phyloP scores from a whole-genome alignment of 441 rosid genomes.

The Biscutella laevigata region DNA sequence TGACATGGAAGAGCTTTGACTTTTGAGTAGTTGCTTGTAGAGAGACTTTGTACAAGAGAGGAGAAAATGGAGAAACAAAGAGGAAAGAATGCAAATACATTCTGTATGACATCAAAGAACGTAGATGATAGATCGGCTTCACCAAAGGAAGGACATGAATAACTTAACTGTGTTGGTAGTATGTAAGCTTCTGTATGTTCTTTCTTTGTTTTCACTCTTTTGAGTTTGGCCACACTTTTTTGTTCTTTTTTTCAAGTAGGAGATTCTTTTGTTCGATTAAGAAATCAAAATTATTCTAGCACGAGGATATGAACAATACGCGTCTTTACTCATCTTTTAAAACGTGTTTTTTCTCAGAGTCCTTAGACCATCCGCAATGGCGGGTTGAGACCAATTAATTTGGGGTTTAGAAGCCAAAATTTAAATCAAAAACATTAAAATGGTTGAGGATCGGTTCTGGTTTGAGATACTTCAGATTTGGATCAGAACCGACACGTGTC shows the following conservation, averaged over 20 bases:
- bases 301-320: too few relatives aligned
- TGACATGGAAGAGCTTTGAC: too few relatives aligned
- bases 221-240: constrained; percentile 15
- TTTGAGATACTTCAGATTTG: too few relatives aligned
- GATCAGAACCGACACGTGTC: too few relatives aligned
- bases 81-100: constrained; percentile 5
- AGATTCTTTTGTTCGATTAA: constrained; percentile 38
- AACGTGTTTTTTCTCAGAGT: too few relatives aligned
- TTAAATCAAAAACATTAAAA: too few relatives aligned
- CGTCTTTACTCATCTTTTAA: too few relatives aligned
- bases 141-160: constrained; percentile 19
- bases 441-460: too few relatives aligned
- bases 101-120: constrained; percentile 25
- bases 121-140: constrained; percentile 23
- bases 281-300: constrained; percentile 2
- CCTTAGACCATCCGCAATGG: too few relatives aligned
- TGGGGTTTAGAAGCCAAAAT: too few relatives aligned
- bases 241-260: constrained; percentile 35
- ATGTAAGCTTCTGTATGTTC: constrained; percentile 24
- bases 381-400: too few relatives aligned
- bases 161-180: constrained; percentile 26
- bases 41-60: constrained; percentile 20
- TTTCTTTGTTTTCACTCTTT: constrained; percentile 13
- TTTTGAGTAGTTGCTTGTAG: constrained; percentile 13
- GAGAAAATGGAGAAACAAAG: constrained; percentile 2